Conservation (phyloP, 2,329 filamentous ascomycete species). For the Ophiognomonia clavigignenti-juglandacearum region DNA sequence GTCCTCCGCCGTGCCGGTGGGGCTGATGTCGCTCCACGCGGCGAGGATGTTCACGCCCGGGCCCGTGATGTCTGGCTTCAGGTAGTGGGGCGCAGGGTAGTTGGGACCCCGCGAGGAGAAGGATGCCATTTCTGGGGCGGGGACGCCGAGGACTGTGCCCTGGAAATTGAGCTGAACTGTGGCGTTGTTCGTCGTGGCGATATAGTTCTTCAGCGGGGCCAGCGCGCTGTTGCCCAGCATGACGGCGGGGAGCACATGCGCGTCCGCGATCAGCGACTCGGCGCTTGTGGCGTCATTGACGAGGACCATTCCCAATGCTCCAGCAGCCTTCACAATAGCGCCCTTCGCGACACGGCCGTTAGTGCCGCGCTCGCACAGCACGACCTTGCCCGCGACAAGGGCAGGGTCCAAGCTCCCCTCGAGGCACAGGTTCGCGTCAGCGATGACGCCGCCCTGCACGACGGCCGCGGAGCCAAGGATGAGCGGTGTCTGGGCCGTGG, state of each 20-base stretch:
- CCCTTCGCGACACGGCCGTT: not conserved
- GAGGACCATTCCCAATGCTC: not conserved
- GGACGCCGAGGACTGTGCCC: not conserved
- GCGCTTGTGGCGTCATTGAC: not conserved
- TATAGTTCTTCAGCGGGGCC: not conserved
- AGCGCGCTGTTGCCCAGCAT: not conserved
- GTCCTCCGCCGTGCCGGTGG: conserved; percentile 1
- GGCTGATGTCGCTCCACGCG: conserved; percentile 7
- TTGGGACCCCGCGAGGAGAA: conserved; percentile 16
- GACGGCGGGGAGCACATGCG: conserved; percentile 3
- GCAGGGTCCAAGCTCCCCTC: not conserved
- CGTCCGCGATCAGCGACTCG: not conserved
- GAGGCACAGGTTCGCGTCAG: not conserved
- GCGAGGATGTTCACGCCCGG: conserved; percentile 15
- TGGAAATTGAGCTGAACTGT: not conserved
- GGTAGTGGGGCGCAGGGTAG: conserved; percentile 1
- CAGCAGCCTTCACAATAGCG: not conserved
- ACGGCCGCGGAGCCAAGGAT: not conserved
- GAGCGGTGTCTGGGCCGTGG: not conserved
- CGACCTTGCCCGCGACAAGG: not conserved
- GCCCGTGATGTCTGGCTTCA: conserved; percentile 16
- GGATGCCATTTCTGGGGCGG: conserved; percentile 14
- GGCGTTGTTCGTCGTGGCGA: not conserved
- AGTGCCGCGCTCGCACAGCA: not conserved
- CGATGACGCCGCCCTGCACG: not conserved